Evolutionary conservation across 2,329 filamentous ascomycete species (phyloP).

Genomic region (Dactylellina sp.): DNA sequence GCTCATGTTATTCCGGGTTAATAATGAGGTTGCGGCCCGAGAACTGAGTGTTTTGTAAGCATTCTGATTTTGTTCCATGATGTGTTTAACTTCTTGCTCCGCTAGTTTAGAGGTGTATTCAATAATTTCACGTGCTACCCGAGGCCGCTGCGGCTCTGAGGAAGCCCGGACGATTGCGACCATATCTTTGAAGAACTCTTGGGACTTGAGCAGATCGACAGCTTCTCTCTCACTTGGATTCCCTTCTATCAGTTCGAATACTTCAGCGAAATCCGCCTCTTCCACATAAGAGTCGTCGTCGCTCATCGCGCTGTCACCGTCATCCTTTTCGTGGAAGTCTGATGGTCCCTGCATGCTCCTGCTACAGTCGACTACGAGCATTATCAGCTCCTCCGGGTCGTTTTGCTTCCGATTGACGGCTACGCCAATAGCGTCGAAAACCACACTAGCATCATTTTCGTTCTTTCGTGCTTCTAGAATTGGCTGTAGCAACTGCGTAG

Average conservation of each 20-base stretch:
- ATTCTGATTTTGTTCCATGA: not conserved
- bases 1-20: not conserved
- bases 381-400: slow-evolving; percentile 14
- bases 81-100: slow-evolving; percentile 1
- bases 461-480: slow-evolving; percentile 61
- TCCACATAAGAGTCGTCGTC: not conserved
- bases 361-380: slow-evolving; percentile 24
- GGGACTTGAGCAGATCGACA: not conserved
- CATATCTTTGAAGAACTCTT: slow-evolving; percentile 11
- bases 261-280: not conserved
- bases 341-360: slow-evolving; percentile 9
- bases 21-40: not conserved
- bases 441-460: slow-evolving; percentile 61
- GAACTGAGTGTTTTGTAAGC: not conserved
- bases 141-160: not conserved
- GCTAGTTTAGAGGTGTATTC: not conserved
- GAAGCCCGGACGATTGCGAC: not conserved
- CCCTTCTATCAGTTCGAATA: not conserved
- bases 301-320: not conserved
- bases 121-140: not conserved
- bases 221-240: slow-evolving; percentile 3
- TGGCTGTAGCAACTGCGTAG: slow-evolving; percentile 62
- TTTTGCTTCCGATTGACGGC: slow-evolving; percentile 2
- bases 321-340: slow-evolving; percentile 11
- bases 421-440: slow-evolving; percentile 61